Base-by-base conservation (phyloP, 2,329 filamentous ascomycete genomes). In the Fusarium temperatum region DNA sequence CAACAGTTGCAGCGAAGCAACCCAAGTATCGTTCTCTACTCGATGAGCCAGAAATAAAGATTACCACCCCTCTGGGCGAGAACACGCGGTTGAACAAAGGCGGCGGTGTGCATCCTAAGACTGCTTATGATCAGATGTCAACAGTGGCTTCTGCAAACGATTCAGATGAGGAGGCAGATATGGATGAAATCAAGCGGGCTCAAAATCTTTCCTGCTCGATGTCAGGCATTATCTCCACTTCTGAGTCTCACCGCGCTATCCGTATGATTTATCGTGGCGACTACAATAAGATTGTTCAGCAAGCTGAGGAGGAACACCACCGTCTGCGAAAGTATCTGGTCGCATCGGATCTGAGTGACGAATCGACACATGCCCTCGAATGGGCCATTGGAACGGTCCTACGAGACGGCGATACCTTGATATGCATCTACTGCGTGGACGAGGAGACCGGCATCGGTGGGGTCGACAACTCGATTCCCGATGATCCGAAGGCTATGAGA, bases 381-480 rank as follows among this genome's bases (percentile, higher is more conserved):
- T 99, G 96, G 96, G 96, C 96, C 0, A 95, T 99, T 63, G 96
- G 96, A 13, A 98, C 96, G 0, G 95, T 98, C 11, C 87, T 99
- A 36, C 90, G 96, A 55, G 95, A 98, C 77, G 96, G 96, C 13
- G 96, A 99, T 80, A 98, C 96, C 0, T 87, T 99, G 41, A 91
- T 98, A 70, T 95, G 94, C 6, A 94, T 98, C 51, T 98, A 97
- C 83, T 97, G 95, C 65, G 92, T 97, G 30, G 95, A 98, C 75
- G 96, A 98, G 81, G 96, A 98, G 76, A 88, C 88, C 14, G 90
- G 89, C 22, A 88, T 91, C n/a, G 83, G 82, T 4, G 80, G 82
- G 14, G 81, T 81, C 38, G 84, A 85, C 6, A 86, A 87, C 20
- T 86, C 88, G 55, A 88, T 93, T 20, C 91, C 91, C 2, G 93